phyloP scores from a whole-genome alignment of 23 red algal species.

The Gracilaria domingensis region DNA sequence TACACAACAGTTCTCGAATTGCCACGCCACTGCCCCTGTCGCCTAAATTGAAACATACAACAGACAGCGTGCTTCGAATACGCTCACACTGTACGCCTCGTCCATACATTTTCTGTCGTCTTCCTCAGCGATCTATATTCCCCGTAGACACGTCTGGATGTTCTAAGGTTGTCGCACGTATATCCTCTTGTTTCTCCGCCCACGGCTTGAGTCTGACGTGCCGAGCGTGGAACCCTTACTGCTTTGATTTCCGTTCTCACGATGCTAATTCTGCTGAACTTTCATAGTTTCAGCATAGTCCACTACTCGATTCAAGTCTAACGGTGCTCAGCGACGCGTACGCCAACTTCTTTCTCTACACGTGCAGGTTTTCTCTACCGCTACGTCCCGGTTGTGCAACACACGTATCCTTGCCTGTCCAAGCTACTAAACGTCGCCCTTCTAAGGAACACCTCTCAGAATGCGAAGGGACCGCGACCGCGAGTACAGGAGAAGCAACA shows the following conservation, averaged over 20 bases:
- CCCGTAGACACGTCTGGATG: neutral
- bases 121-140: neutral
- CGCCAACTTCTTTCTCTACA: neutral
- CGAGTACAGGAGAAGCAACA: constrained; percentile 50
- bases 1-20: neutral
- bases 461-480: constrained; percentile 55
- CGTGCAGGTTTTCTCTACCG: neutral
- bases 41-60: constrained; percentile 20
- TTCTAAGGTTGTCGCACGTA: neutral
- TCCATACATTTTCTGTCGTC: neutral
- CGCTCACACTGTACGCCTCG: constrained; percentile 29
- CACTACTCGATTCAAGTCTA: neutral
- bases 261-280: constrained; percentile 19
- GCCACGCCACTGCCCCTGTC: too few species aligned
- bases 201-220: neutral
- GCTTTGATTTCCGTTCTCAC: neutral
- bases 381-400: too few species aligned
- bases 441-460: neutral
- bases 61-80: constrained; percentile 17
- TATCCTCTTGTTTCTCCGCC: neutral
- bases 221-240: neutral
- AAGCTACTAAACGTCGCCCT: neutral
- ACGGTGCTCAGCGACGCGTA: neutral
- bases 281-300: neutral
- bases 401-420: neutral